phyloP scores from a whole-genome alignment of 1,284 basidiomycete genomes.

The Ceratobasidium sp. region DNA sequence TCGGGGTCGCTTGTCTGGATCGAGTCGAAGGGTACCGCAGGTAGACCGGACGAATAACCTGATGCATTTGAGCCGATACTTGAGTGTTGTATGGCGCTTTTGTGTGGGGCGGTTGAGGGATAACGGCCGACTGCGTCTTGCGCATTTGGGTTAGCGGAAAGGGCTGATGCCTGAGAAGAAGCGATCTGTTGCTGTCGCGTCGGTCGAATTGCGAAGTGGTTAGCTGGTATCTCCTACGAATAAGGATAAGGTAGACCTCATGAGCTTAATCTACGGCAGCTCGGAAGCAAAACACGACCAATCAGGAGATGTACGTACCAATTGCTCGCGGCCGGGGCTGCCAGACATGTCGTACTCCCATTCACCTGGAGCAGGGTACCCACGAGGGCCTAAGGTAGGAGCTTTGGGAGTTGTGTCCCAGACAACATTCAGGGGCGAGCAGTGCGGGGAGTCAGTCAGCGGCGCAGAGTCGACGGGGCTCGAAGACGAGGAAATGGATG shows the following conservation, averaged over 20 bases:
- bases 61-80: conserved; percentile 27
- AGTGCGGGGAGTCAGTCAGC: conserved; percentile 41
- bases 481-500: conserved; percentile 69
- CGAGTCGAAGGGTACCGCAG: conserved; percentile 29
- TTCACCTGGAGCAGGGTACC: conserved; percentile 60
- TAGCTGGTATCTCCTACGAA: conserved; percentile 31
- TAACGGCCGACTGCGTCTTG: conserved; percentile 25
- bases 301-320: conserved; percentile 58
- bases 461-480: conserved; percentile 67
- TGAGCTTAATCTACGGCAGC: not conserved
- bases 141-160: conserved; percentile 54
- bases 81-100: conserved; percentile 1
- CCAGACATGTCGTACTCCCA: conserved; percentile 64
- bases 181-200: conserved; percentile 66
- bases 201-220: conserved; percentile 55
- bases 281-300: conserved; percentile 36
- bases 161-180: conserved; percentile 51
- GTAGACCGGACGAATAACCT: conserved; percentile 21
- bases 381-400: conserved; percentile 17
- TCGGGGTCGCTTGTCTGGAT: conserved; percentile 37
- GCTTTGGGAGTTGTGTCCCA: conserved; percentile 33
- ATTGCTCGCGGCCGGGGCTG: conserved; percentile 56
- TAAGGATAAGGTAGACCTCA: not conserved
- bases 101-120: conserved; percentile 30
- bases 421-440: conserved; percentile 26